Conservation (phyloP, 495 filamentous ascomycete genomes). For the Podospora comata region DNA sequence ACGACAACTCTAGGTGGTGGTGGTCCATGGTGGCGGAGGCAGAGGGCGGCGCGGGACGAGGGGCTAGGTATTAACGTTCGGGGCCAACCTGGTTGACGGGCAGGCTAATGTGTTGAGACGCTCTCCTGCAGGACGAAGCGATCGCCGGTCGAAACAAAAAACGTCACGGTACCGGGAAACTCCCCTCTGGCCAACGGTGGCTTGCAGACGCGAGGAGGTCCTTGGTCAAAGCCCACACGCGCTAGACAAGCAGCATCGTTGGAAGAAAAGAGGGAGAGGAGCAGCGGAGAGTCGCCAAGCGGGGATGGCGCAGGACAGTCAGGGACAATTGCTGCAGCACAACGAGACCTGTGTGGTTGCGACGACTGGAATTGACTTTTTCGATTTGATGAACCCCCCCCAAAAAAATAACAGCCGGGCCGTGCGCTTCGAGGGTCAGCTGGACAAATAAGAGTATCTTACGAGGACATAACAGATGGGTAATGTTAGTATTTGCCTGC, state of each 20-base stretch:
- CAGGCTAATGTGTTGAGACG: slow-evolving; percentile 27
- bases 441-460: neutral
- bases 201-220: slow-evolving; percentile 5
- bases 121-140: slow-evolving; percentile 23
- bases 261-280: neutral
- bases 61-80: slow-evolving; percentile 21
- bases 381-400: neutral
- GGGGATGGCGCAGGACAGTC: neutral
- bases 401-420: neutral
- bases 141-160: slow-evolving; percentile 5
- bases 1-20: slow-evolving; percentile 15
- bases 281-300: neutral
- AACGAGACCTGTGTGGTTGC: neutral
- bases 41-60: slow-evolving; percentile 20
- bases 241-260: neutral
- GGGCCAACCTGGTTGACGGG: slow-evolving; percentile 22
- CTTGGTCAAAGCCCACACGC: slow-evolving; percentile 1
- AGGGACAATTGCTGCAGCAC: slow-evolving; percentile 1
- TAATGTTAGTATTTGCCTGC: too few relatives aligned
- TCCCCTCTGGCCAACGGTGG: slow-evolving; percentile 3
- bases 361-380: neutral
- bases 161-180: slow-evolving; percentile 1
- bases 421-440: neutral
- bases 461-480: neutral
- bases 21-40: slow-evolving; percentile 31